Conservation (phyloP, 345 rosid species). For the Noccaea caerulescens region DNA sequence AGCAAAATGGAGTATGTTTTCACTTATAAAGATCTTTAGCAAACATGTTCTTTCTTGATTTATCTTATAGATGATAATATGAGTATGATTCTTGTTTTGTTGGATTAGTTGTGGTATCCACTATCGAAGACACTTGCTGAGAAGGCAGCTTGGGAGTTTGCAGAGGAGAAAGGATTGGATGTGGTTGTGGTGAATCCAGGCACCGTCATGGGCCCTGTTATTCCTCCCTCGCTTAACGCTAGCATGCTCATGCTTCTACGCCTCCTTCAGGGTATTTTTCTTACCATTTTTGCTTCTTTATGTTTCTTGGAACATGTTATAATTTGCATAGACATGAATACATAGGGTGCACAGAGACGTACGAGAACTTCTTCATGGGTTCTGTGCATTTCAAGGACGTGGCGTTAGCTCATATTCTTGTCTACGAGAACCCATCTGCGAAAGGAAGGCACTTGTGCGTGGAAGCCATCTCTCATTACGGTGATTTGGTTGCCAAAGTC, state of each 20-base stretch:
- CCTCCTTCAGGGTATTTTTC: conserved; percentile 66
- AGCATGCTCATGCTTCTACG: conserved; percentile 81
- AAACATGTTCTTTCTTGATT: neutral
- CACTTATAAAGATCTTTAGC: conserved; percentile 2
- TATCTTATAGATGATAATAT: neutral
- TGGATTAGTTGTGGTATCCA: conserved; percentile 82
- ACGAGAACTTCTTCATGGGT: conserved; percentile 80
- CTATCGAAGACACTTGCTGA: conserved; percentile 87
- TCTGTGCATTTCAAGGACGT: conserved; percentile 90
- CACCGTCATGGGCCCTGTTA: conserved; percentile 86
- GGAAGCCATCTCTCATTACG: conserved; percentile 88
- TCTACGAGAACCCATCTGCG: conserved; percentile 79
- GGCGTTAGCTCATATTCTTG: conserved; percentile 83
- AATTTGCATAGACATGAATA: neutral
- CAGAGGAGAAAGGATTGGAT: conserved; percentile 74
- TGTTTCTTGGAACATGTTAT: too few species aligned
- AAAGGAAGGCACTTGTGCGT: conserved; percentile 86
- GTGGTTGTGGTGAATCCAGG: conserved; percentile 95
- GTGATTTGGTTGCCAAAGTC: conserved; percentile 85
- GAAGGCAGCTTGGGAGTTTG: conserved; percentile 88
- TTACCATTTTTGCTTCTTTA: neutral
- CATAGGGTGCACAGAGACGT: conserved; percentile 84
- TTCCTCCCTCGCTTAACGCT: conserved; percentile 72
- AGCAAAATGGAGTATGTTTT: conserved; percentile 63
- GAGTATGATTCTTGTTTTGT: conserved; percentile 21